Evolutionary conservation across 495 filamentous ascomycete species (phyloP).

Genomic region (Penicillium simplicissimum): DNA sequence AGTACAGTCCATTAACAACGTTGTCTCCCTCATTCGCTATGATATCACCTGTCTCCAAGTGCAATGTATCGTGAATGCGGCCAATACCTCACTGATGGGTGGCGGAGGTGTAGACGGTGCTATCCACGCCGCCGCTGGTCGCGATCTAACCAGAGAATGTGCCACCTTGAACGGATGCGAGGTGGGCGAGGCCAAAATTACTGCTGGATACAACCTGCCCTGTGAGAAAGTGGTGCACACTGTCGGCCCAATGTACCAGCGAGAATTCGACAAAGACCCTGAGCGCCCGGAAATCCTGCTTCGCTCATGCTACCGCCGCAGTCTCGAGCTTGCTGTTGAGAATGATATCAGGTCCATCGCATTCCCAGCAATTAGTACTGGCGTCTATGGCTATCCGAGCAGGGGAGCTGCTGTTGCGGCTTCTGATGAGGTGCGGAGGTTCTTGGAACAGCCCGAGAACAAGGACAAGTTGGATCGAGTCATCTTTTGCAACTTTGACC

Average conservation of each 20-base stretch:
- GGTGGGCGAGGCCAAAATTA: slow-evolving; percentile 84
- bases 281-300: slow-evolving; percentile 53
- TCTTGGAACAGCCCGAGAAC: slow-evolving; percentile 60
- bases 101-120: slow-evolving; percentile 88
- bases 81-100: slow-evolving; percentile 74
- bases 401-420: slow-evolving; percentile 67
- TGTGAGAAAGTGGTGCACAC: slow-evolving; percentile 82
- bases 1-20: slow-evolving; percentile 65
- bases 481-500: slow-evolving; percentile 78
- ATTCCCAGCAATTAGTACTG: slow-evolving; percentile 82
- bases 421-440: slow-evolving; percentile 66
- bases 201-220: slow-evolving; percentile 71
- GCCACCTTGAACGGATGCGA: slow-evolving; percentile 64
- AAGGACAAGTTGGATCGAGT: slow-evolving; percentile 63
- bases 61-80: slow-evolving; percentile 91
- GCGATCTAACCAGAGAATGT: slow-evolving; percentile 68
- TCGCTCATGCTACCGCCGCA: slow-evolving; percentile 70
- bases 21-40: slow-evolving; percentile 65
- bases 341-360: slow-evolving; percentile 69
- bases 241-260: slow-evolving; percentile 79
- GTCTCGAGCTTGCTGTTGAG: slow-evolving; percentile 69
- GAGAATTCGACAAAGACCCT: slow-evolving; percentile 27
- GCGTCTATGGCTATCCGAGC: slow-evolving; percentile 86
- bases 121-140: slow-evolving; percentile 84
- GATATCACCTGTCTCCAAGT: slow-evolving; percentile 84